These are phyloP conservation scores for Chaetomium sp. DNA, from an alignment of 2,329 filamentous ascomycete genomes.

Conservation along the genomic window DNA sequence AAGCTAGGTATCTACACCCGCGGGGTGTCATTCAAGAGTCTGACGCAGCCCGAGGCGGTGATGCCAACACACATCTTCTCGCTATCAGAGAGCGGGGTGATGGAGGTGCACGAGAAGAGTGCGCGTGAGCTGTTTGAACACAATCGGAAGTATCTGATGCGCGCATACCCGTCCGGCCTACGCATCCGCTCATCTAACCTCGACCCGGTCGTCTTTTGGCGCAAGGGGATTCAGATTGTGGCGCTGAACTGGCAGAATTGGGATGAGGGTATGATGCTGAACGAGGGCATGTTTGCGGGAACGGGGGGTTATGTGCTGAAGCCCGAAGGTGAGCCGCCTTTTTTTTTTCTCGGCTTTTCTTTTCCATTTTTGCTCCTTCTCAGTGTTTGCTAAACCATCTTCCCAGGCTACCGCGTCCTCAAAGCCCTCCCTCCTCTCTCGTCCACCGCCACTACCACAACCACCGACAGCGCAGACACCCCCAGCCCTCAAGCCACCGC, in stretches of 20 bases:
- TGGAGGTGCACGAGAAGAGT: slow-evolving; percentile 49
- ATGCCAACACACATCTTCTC: slow-evolving; percentile 67
- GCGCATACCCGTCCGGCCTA: slow-evolving; percentile 78
- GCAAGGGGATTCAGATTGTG: slow-evolving; percentile 82
- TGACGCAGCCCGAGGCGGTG: slow-evolving; percentile 62
- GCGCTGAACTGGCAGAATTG: slow-evolving; percentile 91
- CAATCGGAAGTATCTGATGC: slow-evolving; percentile 76
- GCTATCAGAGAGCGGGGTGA: slow-evolving; percentile 57
- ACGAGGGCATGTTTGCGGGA: slow-evolving; percentile 83
- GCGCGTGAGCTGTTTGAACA: slow-evolving; percentile 62
- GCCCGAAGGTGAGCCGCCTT: slow-evolving; percentile 50
- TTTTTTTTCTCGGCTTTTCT: neutral
- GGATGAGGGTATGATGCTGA: slow-evolving; percentile 93
- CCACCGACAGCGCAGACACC: slow-evolving; percentile 22
- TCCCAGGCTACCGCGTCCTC: slow-evolving; percentile 33
- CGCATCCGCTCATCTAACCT: slow-evolving; percentile 81
- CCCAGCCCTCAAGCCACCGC: slow-evolving; percentile 22
- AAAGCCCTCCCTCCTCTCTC: slow-evolving; percentile 20
- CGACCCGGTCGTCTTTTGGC: slow-evolving; percentile 79
- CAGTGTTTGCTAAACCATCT: neutral
- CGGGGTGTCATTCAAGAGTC: slow-evolving; percentile 73
- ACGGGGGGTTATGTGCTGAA: slow-evolving; percentile 84
- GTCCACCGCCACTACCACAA: neutral
- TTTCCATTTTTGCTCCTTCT: neutral
- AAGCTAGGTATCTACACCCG: slow-evolving; percentile 75